Conservation (phyloP, 2,329 filamentous ascomycete species). For the Beauveria brongniartii region DNA sequence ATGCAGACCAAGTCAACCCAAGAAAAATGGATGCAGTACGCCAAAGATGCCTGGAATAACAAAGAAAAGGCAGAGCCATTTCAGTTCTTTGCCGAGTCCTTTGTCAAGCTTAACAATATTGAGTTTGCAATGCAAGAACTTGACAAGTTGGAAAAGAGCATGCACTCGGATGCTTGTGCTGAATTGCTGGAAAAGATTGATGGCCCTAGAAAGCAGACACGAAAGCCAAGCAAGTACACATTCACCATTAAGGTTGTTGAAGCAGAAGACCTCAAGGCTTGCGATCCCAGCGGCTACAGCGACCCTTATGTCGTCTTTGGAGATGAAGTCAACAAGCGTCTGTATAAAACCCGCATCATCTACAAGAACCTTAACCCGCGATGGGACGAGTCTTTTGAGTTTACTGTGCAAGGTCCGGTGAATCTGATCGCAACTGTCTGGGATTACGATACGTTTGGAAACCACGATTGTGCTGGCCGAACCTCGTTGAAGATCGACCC, state of each 20-base stretch:
- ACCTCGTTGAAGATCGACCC: slow-evolving; percentile 98
- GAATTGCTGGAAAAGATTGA: slow-evolving; percentile 68
- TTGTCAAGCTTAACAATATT: slow-evolving; percentile 96
- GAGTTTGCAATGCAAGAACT: slow-evolving; percentile 90
- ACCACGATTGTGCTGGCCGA: slow-evolving; percentile 93
- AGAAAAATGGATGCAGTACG: slow-evolving; percentile 87
- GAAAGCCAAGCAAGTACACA: slow-evolving; percentile 78
- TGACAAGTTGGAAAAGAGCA: slow-evolving; percentile 78
- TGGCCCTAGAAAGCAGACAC: slow-evolving; percentile 56
- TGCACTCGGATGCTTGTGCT: slow-evolving; percentile 88
- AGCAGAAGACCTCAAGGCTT: slow-evolving; percentile 95
- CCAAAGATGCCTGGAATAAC: slow-evolving; percentile 84
- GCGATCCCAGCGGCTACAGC: slow-evolving; percentile 86
- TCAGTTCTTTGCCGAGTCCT: slow-evolving; percentile 92
- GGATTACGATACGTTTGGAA: slow-evolving; percentile 96
- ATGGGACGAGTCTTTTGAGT: slow-evolving; percentile 96
- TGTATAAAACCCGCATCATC: slow-evolving; percentile 89
- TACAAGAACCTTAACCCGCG: slow-evolving; percentile 85
- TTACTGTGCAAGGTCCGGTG: slow-evolving; percentile 82
- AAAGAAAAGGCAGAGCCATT: slow-evolving; percentile 95
- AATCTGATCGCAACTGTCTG: slow-evolving; percentile 96
- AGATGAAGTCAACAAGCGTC: slow-evolving; percentile 94
- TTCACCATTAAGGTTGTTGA: slow-evolving; percentile 99
- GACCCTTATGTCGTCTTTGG: slow-evolving; percentile 96
- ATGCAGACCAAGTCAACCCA: slow-evolving; percentile 72